Evolutionary conservation across 2,329 filamentous ascomycete species (phyloP), one percentile per base, ranked within the genome.

Genomic region (Talaromyces verruculosus): DNA sequence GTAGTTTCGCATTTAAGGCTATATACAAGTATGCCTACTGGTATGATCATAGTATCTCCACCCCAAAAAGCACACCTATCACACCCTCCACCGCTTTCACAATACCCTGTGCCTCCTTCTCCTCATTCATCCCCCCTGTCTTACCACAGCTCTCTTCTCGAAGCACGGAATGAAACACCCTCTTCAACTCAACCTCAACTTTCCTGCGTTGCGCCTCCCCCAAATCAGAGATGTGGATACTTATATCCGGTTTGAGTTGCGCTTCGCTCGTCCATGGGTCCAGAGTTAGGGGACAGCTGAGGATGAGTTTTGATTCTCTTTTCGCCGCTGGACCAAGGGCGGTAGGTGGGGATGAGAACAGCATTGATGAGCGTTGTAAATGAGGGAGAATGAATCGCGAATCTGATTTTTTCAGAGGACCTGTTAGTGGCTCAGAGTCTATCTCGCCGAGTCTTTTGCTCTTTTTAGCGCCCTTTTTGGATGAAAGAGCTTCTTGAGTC

Each of bases 261-360:
- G 78, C 76, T 64, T 80, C 78, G 41, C 78, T 73, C 19, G 77
- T 78, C 78, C 78, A 80, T 28, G 76, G 72, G 65, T 80, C 77
- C 43, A 80, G 69, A 13, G 60, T 67, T 51, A 80, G 65, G 5
- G 70, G 67, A 65, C 78, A 80, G 11, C 75, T 74, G 17, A 80
- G 64, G 11, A 80, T 71, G 1, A 78, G 67, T 51, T 69, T 69
- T 63, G 63, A 47, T 30, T 65, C 39, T 53, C 30, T 60, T 58
- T 35, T 43, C 11, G 43, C 6, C 2, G 8, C 39, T 35, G 41
- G 8, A 1, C 15, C 7, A 2, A 55, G 51, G 7, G 28, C 17
- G 19, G 5, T 45, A 37, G 45, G 33, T 28, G n/a, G 53, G 3
- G 33, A 57, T 25, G 72, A 69, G 61, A 80, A 72, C 2, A 76